Percentiles rank a stretch among this genome's conserved stretches.
Evolutionary conservation across 2,329 filamentous ascomycete species (phyloP).

Genomic region (Fusarium virguliforme): DNA sequence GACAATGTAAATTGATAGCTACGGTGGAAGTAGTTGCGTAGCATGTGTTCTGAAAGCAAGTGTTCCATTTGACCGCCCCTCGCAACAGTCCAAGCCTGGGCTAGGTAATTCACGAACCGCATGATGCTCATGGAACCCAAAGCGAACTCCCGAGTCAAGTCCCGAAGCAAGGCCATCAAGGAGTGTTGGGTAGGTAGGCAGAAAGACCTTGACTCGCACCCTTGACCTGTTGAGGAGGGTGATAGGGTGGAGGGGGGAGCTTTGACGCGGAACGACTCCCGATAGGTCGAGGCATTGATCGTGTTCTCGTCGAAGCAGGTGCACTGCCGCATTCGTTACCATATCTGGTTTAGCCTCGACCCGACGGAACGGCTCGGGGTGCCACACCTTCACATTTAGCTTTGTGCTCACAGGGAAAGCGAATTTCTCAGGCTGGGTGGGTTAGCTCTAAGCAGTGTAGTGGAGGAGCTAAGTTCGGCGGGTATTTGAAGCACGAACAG

Average conservation of each 20-base stretch:
- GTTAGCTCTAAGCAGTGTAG: not conserved
- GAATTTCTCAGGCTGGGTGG: not conserved
- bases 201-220: not conserved
- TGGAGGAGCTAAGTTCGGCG: not conserved
- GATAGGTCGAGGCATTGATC: not conserved
- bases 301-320: not conserved
- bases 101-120: not conserved
- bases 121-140: not conserved
- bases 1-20: conserved; percentile 10
- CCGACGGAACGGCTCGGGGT: not conserved
- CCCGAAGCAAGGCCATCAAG: not conserved
- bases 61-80: not conserved
- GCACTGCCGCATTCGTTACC: not conserved
- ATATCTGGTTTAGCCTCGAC: not conserved
- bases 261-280: not conserved
- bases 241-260: not conserved
- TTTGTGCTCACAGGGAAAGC: not conserved
- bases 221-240: not conserved
- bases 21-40: not conserved
- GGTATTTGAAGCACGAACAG: not conserved
- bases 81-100: too few relatives aligned
- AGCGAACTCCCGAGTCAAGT: not conserved
- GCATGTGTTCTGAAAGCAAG: not conserved
- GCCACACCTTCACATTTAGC: not conserved
- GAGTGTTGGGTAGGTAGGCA: not conserved